Evolutionary conservation across 768 basidiomycete genomes (phyloP), one percentile per base, ranked within the genome.

Genomic region (Holtermanniella nyarrowii): DNA sequence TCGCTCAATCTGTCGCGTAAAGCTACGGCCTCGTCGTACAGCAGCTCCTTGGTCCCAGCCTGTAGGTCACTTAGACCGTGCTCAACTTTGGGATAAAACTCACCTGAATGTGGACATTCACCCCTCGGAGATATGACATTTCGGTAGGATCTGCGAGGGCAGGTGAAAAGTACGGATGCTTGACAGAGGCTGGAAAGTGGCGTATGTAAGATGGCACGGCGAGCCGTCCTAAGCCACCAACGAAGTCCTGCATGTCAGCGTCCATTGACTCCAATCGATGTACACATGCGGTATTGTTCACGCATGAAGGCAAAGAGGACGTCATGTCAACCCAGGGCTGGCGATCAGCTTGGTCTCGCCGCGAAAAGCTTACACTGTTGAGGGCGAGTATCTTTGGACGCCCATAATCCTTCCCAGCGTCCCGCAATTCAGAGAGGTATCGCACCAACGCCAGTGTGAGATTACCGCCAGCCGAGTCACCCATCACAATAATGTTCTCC

Each of bases 391-490:
- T 7, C 31, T 16, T 37, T 7, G 31, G 31, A n/a, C n/a, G n/a
- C n/a, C n/a, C n/a, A n/a, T n/a, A n/a, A n/a, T n/a, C n/a, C n/a
- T n/a, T n/a, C n/a, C 31, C 10, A 37, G 31, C 7, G 31, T 16
- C 16, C 31, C 10, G 10, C 31, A 16, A 37, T 37, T 60, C 58
- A 7, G 43, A 42, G 18, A 73, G 55, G 49, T 71, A 71, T 13
- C 67, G 60, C 3, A 65, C 63, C 16, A 73, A 53, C 0, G 64
- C 59, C 5, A 72, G 55, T 0, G 80, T 79, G 22, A 87, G 78
- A 67, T 87, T 84, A 3, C 77, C 86, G 2, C 86, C 86, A 0
- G 86, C 84, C 1, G 83, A 87, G 64, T 88, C 85, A 2, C 86
- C 86, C 18, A 74, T 75, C 20, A 87, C 46, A 49, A 85, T 75